Conservation (phyloP, 2,329 filamentous ascomycete genomes). For the Aspergillus sp. region DNA sequence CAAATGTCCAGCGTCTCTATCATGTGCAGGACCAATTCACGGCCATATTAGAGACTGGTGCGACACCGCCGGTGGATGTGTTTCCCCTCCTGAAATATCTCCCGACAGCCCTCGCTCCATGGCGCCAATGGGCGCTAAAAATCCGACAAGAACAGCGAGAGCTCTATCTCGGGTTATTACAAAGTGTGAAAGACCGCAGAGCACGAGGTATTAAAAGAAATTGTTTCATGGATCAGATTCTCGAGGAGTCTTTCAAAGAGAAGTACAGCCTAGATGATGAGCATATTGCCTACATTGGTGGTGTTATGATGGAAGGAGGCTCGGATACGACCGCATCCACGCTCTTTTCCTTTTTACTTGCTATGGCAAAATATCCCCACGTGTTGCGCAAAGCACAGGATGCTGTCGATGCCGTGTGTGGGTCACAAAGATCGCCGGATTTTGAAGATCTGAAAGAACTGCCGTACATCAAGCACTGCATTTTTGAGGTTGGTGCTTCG, state of each 20-base stretch:
- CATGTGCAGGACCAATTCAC: too few species aligned
- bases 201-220: constrained; percentile 15
- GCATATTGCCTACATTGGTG: constrained; percentile 36
- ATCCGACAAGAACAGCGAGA: constrained; percentile 31
- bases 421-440: constrained; percentile 38
- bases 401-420: constrained; percentile 45
- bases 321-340: constrained; percentile 39
- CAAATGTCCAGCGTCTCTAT: too few species aligned
- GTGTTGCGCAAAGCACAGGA: constrained; percentile 40
- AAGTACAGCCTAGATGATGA: constrained; percentile 25
- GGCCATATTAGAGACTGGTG: constrained; percentile 30
- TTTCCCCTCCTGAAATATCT: constrained; percentile 38
- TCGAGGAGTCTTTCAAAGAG: constrained; percentile 30
- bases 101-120: constrained; percentile 8
- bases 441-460: constrained; percentile 43
- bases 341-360: constrained; percentile 39
- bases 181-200: constrained; percentile 29
- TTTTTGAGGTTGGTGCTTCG: too few species aligned
- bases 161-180: constrained; percentile 32
- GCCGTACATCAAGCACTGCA: constrained; percentile 34
- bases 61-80: constrained; percentile 43
- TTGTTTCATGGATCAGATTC: constrained; percentile 34
- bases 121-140: constrained; percentile 17
- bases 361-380: constrained; percentile 44
- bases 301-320: constrained; percentile 35